A percentile compares a stretch with the other conserved stretches of the same genome.
Evolutionary conservation across 2,329 filamentous ascomycete species (phyloP).

Genomic region (Talaromyces sp.): DNA sequence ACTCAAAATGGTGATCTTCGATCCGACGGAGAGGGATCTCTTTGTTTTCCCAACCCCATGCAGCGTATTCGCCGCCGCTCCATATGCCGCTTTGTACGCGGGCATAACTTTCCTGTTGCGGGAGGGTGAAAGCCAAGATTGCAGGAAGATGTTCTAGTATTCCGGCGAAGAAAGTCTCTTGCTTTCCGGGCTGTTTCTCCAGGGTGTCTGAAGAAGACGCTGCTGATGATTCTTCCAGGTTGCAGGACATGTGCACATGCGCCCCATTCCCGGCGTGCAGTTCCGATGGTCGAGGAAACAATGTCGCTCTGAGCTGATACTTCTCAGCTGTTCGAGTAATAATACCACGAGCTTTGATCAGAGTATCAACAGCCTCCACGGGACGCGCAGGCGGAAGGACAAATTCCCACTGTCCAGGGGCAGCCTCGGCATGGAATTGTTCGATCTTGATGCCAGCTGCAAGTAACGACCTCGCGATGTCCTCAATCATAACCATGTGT

Average conservation of each 20-base stretch:
- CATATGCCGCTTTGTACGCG: conserved; percentile 28
- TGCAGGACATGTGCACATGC: conserved; percentile 30
- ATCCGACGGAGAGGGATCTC: conserved; percentile 29
- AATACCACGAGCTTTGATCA: conserved; percentile 27
- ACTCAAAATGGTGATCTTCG: conserved; percentile 26
- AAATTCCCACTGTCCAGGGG: conserved; percentile 33
- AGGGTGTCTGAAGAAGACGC: neutral
- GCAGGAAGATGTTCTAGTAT: conserved; percentile 27
- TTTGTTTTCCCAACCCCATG: conserved; percentile 31
- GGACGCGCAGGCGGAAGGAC: conserved; percentile 26
- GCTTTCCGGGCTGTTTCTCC: neutral
- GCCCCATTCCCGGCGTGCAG: conserved; percentile 25
- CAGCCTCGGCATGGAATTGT: conserved; percentile 30
- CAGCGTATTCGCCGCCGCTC: conserved; percentile 29
- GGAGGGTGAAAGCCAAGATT: conserved; percentile 28
- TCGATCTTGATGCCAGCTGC: conserved; percentile 25
- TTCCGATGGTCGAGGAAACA: conserved; percentile 25
- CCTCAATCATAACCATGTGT: conserved; percentile 19
- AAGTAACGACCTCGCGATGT: conserved; percentile 22
- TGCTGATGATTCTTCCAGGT: conserved; percentile 1
- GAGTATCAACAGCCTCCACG: conserved; percentile 27
- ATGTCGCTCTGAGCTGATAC: conserved; percentile 26
- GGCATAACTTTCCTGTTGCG: conserved; percentile 27
- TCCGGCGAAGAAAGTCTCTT: conserved; percentile 28
- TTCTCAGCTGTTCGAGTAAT: conserved; percentile 23